Evolutionary conservation across 1,284 basidiomycete genomes (phyloP), one percentile per base, ranked within the genome.

Genomic region (Ceratobasidium sp.): DNA sequence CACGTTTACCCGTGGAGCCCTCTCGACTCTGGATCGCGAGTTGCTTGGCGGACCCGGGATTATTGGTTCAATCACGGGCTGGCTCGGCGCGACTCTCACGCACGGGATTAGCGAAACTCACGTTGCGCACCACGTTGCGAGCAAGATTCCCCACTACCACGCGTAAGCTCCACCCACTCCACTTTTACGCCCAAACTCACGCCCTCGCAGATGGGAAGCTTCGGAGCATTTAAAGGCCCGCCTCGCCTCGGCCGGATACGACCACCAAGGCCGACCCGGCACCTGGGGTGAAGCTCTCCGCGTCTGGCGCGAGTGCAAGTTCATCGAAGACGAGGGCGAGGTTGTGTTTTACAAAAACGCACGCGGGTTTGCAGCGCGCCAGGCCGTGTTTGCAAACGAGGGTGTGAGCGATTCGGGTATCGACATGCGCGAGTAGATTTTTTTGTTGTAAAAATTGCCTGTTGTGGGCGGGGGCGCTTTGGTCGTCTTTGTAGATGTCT

Each of bases 81-180:
- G 89, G 89, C 83, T 93, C 70, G 93, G 92, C 64, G 87, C 86
- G 35, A 87, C 87, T 74, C 86, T 88, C 56, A 93, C 92, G 27
- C 86, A 93, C 75, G 92, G 93, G 72, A 96, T 97, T 77, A 92
- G 91, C 22, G 94, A 97, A 83, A 97, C 95, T 32, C 95, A 97
- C 79, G 90, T 96, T 69, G 82, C 88, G 47, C 95, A 97, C 80
- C 95, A 97, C 79, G 86, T 96, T 73, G 87, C 85, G 71, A 93
- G 90, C 84, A 94, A 94, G 82, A 97, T 98, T 72, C 95, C 95
- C 22, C 95, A 97, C 80, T 96, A 94, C 78, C 81, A 93, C 73
- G 90, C 91, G 79, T 88, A 75, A 75, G 85, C 79, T 55, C 67
- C 4, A 13, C 4, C 27, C 52, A 45, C 43, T 55, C 56, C 12